These are phyloP conservation scores for Thraustochytrium sp. DNA, from an alignment of 352 stramenopile species.

Conservation along the genomic window DNA sequence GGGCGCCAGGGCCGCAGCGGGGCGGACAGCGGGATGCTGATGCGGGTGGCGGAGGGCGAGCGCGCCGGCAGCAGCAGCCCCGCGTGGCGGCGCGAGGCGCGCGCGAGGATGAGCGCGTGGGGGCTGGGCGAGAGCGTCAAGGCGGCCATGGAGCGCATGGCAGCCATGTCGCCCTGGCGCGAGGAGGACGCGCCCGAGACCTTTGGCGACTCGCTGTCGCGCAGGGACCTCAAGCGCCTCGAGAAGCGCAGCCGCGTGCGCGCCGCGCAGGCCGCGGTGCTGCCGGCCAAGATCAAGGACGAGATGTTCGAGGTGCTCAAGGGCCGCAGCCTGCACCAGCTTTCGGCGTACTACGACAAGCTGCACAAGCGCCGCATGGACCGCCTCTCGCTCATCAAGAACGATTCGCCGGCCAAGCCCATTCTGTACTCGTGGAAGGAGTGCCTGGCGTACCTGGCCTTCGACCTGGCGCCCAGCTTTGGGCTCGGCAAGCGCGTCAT, in stretches of 20 bases:
- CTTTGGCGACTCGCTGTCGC: not conserved
- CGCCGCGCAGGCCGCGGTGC: not conserved
- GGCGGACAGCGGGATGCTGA: too few relatives aligned
- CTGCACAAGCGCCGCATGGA: not conserved
- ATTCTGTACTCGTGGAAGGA: conserved; percentile 36
- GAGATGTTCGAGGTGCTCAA: not conserved
- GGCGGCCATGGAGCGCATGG: too few relatives aligned
- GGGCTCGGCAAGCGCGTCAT: conserved; percentile 5
- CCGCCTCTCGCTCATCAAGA: not conserved
- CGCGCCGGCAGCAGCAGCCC: too few relatives aligned
- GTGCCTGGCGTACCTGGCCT: not conserved
- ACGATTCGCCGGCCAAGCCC: not conserved
- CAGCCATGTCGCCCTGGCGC: too few relatives aligned
- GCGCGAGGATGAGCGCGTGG: too few relatives aligned
- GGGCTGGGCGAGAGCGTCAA: too few relatives aligned
- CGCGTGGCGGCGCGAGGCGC: too few relatives aligned
- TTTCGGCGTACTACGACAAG: not conserved
- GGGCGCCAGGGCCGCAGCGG: too few relatives aligned
- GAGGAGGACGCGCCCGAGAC: not conserved
- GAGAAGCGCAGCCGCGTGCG: not conserved
- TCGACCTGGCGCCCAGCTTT: conserved; percentile 10
- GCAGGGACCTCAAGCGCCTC: not conserved
- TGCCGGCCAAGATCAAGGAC: not conserved
- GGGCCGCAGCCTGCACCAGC: not conserved
- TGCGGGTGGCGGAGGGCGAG: too few relatives aligned